Base-by-base conservation (phyloP, 2,329 filamentous ascomycete species). In the Penicillium concentricum region DNA sequence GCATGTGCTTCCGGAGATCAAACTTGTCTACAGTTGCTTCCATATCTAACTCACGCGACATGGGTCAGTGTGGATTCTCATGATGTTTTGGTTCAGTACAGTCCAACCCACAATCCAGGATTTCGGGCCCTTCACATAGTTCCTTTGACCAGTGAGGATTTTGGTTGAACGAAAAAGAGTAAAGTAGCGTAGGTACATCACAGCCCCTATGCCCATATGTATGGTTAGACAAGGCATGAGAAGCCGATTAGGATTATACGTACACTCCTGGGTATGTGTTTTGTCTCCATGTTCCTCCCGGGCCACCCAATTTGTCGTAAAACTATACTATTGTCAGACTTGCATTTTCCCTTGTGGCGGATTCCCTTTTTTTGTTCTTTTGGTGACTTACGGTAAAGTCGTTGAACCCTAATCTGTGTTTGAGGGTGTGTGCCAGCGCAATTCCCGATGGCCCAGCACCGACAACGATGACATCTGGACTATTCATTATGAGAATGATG, bases 111-210 rank as follows among this genome's bases (percentile, higher is more conserved):
- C 66, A 73, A 32, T 70, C 42, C 1, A 74, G 60, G 38, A 74
- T 75, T 54, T 75, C 73, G 1, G 59, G 37, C 32, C 72, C 69
- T n/a, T 72, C 71, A 24, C 62, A 67, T 2, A 74, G 58, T 37
- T 67, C 57, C 34, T 73, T 69, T 1, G 71, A 68, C 73, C 73
- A 75, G 42, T 74, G 55, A 0, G 72, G 68, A 42, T 76, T 76
- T 12, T 66, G 62, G 43, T 74, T 73, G 61, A 75, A 76, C 51
- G 67, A 71, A 63, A 75, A 76, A 0, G 73, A 75, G 48, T 75
- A 76, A 0, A 76, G 64, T 54, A 73, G 69, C 2, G 64, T 62
- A 7, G 60, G 61, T 24, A 72, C 43, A 57, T 73, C 69, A 51
- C 67, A 61, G 5, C 59, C 59, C 15, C 32, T 35, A 15, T 35